Percentiles rank a stretch among this genome's conserved stretches.
Evolutionary conservation across 2,329 filamentous ascomycete species (phyloP).

Genomic region (Pseudogymnoascus sp.): DNA sequence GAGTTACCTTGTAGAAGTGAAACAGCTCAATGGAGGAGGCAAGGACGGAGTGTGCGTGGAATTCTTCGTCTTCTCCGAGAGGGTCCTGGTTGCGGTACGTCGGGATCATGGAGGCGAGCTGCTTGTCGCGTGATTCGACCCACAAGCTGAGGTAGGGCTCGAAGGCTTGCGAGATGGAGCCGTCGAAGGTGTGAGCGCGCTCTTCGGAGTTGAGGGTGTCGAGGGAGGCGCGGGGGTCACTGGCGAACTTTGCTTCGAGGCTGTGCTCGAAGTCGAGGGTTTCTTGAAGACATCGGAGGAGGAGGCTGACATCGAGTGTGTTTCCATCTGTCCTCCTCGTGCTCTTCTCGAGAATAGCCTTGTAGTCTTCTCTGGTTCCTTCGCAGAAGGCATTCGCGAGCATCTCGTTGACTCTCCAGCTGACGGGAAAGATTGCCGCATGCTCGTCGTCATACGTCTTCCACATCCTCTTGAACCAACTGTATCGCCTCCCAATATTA

Average conservation of each 20-base stretch:
- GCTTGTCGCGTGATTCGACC: slow-evolving; percentile 93
- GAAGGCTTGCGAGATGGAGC: slow-evolving; percentile 91
- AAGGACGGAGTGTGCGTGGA: slow-evolving; percentile 81
- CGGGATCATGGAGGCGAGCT: slow-evolving; percentile 74
- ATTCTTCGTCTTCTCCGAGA: slow-evolving; percentile 79
- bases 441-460: slow-evolving; percentile 96
- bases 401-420: slow-evolving; percentile 86
- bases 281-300: slow-evolving; percentile 85
- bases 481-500: slow-evolving; percentile 90
- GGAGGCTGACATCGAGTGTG: slow-evolving; percentile 79
- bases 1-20: slow-evolving; percentile 86
- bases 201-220: slow-evolving; percentile 79
- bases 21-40: slow-evolving; percentile 93
- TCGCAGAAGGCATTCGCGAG: slow-evolving; percentile 91
- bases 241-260: slow-evolving; percentile 75
- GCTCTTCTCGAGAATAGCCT: slow-evolving; percentile 79
- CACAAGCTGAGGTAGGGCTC: slow-evolving; percentile 94
- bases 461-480: slow-evolving; percentile 93
- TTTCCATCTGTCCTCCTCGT: slow-evolving; percentile 70
- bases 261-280: slow-evolving; percentile 95
- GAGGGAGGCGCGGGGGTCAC: slow-evolving; percentile 66
- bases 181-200: slow-evolving; percentile 68
- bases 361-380: slow-evolving; percentile 90
- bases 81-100: slow-evolving; percentile 79
- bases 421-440: slow-evolving; percentile 71